Evolutionary conservation across 1,284 basidiomycete species (phyloP), one percentile per base, ranked within the genome.

Genomic region (Thelephora terrestris): DNA sequence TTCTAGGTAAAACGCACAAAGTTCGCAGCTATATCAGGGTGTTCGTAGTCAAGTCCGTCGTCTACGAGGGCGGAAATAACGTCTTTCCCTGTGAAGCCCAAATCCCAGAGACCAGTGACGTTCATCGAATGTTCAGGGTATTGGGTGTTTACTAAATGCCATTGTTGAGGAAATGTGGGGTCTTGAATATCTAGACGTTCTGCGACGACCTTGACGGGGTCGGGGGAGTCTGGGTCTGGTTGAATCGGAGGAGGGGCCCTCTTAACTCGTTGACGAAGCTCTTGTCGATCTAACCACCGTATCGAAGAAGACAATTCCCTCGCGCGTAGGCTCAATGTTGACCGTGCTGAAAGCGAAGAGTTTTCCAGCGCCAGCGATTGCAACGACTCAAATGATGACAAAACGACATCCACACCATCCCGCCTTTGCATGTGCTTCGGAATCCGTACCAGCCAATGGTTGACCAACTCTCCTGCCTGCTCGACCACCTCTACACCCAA

Each of bases 11-110:
- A 32, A 76, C 91, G 61, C 61, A 96, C 93, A 65, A 97, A 98
- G 66, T 98, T 98, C 36, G 75, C 82, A 36, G 81, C 80, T 43
- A 99, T 73, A 66, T 99, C 95, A 21, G 83, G 79, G 58, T 84
- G 91, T 46, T 82, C 79, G 64, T 92, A 88, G 63, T 99, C 96
- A 55, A 99, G 68, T 0, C 96, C 96, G 63, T 99, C 96, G 63
- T 99, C 96, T 23, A 99, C 87, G 46, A 99, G 74, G 5, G 91
- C 90, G 5, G 93, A 81, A 46, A 88, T 86, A 42, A 98, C 74
- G 17, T 91, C 92, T 56, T 83, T 76, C 1, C 96, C 96, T 0
- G 84, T 89, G 53, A 93, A 76, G 1, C 90, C 91, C 67, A 83
- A 75, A 37, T 87, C 82, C 91, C 91, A 94, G 1, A 92, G 74